Conservation (phyloP, 805 yeast species). For the Vanderwaltozyma verrucispora region DNA sequence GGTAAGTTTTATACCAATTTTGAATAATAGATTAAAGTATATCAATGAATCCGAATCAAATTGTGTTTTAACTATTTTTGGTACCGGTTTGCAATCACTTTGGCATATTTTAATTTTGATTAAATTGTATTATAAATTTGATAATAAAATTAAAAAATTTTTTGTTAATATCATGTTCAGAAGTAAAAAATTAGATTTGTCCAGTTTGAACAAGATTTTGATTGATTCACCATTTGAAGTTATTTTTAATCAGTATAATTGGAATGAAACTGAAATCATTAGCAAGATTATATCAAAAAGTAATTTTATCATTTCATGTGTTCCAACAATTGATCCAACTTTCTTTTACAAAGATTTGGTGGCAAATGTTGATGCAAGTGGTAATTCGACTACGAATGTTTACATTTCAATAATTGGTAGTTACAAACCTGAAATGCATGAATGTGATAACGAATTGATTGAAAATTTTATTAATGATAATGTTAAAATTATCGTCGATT, state of each 20-base stretch:
- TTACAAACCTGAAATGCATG: slow-evolving; percentile 58
- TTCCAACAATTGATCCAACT: slow-evolving; percentile 44
- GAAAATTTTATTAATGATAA: slow-evolving; percentile 25
- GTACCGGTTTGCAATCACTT: slow-evolving; percentile 53
- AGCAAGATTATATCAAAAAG: slow-evolving; percentile 28
- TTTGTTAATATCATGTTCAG: slow-evolving; percentile 33
- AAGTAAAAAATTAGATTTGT: slow-evolving; percentile 32
- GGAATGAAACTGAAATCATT: slow-evolving; percentile 14
- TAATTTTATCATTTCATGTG: slow-evolving; percentile 47
- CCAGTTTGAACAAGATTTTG: slow-evolving; percentile 32
- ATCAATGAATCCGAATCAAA: not conserved
- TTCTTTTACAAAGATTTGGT: slow-evolving; percentile 29
- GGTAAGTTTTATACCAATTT: slow-evolving; percentile 34
- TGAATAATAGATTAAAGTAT: not conserved
- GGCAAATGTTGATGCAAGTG: slow-evolving; percentile 1
- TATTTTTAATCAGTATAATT: slow-evolving; percentile 24
- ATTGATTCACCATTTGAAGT: slow-evolving; percentile 9
- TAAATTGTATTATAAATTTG: not conserved
- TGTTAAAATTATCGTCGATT: slow-evolving; percentile 47
- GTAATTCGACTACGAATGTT: slow-evolving; percentile 2
- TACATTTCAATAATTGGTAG: slow-evolving; percentile 56
- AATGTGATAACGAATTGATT: slow-evolving; percentile 40
- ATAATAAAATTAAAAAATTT: slow-evolving; percentile 7
- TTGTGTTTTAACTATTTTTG: slow-evolving; percentile 34
- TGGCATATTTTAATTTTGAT: slow-evolving; percentile 39